A percentile compares a stretch with the other conserved stretches of the same genome.
Evolutionary conservation across 805 yeast species (phyloP).

Genomic region (Saccharomycopsis synnaedendra): DNA sequence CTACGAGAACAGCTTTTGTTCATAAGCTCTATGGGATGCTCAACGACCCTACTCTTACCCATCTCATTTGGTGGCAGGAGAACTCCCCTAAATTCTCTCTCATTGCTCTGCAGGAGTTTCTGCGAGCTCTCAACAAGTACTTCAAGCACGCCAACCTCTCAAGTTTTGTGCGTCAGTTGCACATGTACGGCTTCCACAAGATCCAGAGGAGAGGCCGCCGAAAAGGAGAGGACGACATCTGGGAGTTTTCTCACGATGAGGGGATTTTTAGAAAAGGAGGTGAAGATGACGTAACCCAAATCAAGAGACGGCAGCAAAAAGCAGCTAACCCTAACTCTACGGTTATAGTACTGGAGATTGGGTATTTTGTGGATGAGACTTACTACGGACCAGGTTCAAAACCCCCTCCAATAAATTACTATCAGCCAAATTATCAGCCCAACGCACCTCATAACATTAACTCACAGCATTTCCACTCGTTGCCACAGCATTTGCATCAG

Average conservation of each 20-base stretch:
- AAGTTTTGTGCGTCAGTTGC: conserved; percentile 84
- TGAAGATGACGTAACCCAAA: conserved; percentile 54
- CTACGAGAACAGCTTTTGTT: conserved; percentile 44
- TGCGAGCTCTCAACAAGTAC: conserved; percentile 51
- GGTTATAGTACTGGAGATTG: too few species aligned
- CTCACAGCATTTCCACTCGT: too few species aligned
- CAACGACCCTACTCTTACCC: conserved; percentile 38
- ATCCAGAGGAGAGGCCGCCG: conserved; percentile 30
- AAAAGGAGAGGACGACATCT: conserved; percentile 22
- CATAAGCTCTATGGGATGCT: conserved; percentile 55
- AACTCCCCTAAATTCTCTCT: conserved; percentile 44
- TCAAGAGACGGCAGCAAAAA: conserved; percentile 50
- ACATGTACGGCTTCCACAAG: conserved; percentile 95
- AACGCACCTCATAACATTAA: too few species aligned
- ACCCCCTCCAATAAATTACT: too few species aligned
- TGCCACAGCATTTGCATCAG: too few species aligned
- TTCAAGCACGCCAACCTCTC: conserved; percentile 94
- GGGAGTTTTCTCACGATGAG: conserved; percentile 88
- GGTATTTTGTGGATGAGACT: too few species aligned
- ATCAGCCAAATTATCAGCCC: too few species aligned
- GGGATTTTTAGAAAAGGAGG: conserved; percentile 77
- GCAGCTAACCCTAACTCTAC: too few species aligned
- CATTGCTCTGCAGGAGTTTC: conserved; percentile 54
- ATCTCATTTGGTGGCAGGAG: conserved; percentile 53
- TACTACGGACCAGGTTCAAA: too few species aligned